These are phyloP conservation scores for Eucalyptus sideroxylon DNA, from an alignment of 345 rosid species.

Conservation along the genomic window DNA sequence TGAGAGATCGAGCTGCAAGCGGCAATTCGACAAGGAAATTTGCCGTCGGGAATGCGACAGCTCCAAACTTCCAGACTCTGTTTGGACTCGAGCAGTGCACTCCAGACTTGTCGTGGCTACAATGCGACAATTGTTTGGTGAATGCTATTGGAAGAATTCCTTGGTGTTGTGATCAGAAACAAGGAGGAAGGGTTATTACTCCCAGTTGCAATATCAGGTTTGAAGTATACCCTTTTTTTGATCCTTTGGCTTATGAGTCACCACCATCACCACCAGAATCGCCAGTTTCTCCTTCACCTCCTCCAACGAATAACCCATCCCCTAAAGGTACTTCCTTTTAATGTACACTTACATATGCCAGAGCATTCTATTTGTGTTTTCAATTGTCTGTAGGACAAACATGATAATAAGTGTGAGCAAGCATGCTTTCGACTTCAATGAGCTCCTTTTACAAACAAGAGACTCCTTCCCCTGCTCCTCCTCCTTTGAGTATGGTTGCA, in stretches of 20 bases:
- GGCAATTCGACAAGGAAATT: background rate
- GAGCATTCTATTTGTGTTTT: background rate
- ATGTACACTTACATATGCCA: background rate
- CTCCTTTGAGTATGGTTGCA: background rate
- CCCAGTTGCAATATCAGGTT: background rate
- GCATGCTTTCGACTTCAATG: background rate
- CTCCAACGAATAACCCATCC: background rate
- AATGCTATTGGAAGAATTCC: background rate
- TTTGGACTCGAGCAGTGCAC: background rate
- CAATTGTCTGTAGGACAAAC: background rate
- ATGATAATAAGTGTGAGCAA: background rate
- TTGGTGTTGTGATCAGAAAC: background rate
- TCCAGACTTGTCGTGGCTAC: background rate
- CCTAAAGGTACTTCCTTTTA: background rate
- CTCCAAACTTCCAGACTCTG: background rate
- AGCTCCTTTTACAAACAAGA: background rate
- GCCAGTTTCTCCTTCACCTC: background rate
- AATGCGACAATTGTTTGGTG: background rate
- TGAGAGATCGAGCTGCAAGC: background rate
- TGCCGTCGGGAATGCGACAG: accelerated
- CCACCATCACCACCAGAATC: background rate
- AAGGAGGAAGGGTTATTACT: background rate
- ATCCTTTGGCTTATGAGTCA: background rate
- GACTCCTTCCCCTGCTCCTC: background rate
- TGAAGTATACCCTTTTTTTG: background rate